Evolutionary conservation across 2,329 filamentous ascomycete species (phyloP), one percentile per base, ranked within the genome.

Genomic region (Neofusicoccum parvum): DNA sequence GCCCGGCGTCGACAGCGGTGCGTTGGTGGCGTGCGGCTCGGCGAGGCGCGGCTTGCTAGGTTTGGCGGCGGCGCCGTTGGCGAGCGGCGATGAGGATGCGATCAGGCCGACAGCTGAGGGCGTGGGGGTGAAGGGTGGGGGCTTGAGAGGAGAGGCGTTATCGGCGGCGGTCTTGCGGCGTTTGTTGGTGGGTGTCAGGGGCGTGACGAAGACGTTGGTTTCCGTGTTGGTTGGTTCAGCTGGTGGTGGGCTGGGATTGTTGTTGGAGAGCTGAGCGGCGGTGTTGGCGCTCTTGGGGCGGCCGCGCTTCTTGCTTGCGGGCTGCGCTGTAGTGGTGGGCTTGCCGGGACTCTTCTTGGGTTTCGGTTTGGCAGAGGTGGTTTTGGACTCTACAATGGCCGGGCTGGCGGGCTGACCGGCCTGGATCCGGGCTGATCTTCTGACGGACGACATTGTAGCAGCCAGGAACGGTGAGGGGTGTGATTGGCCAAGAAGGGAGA

Each of bases 1-100:
- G 72, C 88, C 85, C 1, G 90, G 90, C 0, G 90, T 92, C n/a
- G 91, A 78, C 10, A 94, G 81, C 1, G 87, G 83, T 1, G 90
- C 90, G 74, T 92, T 92, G 49, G 89, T 90, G 14, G 81, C 79
- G 69, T 85, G 85, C 0, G 89, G 87, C 68, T 88, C 82, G 14
- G 88, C 89, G 1, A 90, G 83, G 27, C 89, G 85, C 15, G 41
- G 53, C 17, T 71, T 7, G 64, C 56, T 80, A 78, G 72, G 71
- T 10, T 64, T 65, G 2, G 69, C 67, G 49, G 67, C 20, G 11
- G 7, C n/a, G 15, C 11, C 34, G 48, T 15, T 17, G 50, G n/a
- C 20, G 34, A 53, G 51, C 3, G 68, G 67, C 11, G 72, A 73
- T 12, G 70, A 66, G 36, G 78, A 80, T 23, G 79, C 74, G 69